phyloP scores from a whole-genome alignment of 768 basidiomycete species.

The Serendipita sp. region DNA sequence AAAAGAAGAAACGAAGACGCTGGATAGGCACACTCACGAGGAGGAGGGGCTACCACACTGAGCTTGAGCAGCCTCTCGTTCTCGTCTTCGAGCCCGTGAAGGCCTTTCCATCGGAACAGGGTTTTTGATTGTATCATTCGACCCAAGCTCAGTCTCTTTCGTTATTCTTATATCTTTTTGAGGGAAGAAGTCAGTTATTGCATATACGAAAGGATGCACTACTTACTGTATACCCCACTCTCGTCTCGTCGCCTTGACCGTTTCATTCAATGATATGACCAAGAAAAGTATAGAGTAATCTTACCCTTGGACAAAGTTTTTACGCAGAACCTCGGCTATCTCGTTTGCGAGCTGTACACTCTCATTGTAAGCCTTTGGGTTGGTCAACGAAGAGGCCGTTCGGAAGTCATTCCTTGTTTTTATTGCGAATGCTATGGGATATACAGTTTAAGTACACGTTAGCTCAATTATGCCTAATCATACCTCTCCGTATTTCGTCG shows the following conservation, averaged over 20 bases:
- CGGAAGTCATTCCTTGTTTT: conserved; percentile 52
- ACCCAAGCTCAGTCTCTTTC: conserved; percentile 71
- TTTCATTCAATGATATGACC: conserved; percentile 23
- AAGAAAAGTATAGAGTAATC: conserved; percentile 22
- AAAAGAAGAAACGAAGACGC: background rate
- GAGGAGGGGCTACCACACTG: background rate
- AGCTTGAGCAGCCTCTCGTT: conserved; percentile 23
- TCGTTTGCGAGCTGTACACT: conserved; percentile 49
- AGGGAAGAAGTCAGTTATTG: background rate
- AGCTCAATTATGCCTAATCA: conserved; percentile 8
- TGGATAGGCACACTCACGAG: background rate
- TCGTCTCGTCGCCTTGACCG: conserved; percentile 30
- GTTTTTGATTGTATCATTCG: conserved; percentile 63
- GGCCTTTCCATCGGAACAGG: conserved; percentile 32
- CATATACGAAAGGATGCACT: background rate
- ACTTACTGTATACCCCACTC: conserved; percentile 33
- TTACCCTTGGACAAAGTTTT: conserved; percentile 71
- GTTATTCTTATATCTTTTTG: conserved; percentile 58
- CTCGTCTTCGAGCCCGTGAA: conserved; percentile 30
- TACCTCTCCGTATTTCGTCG: conserved; percentile 38
- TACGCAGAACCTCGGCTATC: conserved; percentile 54
- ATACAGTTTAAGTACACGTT: conserved; percentile 3
- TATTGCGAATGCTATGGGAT: conserved; percentile 43
- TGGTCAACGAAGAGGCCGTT: conserved; percentile 26
- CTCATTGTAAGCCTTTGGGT: conserved; percentile 34